Evolutionary conservation across 208 protist genomes (phyloP), one percentile per base, ranked within the genome.

Genomic region (Acanthamoeba healyi): DNA sequence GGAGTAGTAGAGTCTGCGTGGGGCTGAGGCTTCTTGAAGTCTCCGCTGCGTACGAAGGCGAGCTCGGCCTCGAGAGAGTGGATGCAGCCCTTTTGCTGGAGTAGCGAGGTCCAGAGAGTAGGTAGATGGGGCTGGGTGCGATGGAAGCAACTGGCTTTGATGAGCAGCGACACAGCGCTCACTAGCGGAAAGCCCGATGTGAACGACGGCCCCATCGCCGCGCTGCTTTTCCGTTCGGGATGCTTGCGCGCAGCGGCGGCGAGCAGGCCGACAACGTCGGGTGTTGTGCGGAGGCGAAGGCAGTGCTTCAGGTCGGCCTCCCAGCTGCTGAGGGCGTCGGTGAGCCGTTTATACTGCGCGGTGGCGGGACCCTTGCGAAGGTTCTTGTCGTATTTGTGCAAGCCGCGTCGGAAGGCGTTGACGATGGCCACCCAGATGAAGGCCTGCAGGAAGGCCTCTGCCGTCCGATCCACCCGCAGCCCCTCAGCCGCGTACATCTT

Each of bases 341-440:
- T 82, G 24, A 51, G 72, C 42, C 42, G 34, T 38, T 82, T 24
- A 38, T 5, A 32, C 14, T 14, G 9, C 17, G 72, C 15, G 4
- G 72, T 38, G 24, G 38, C 72, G 24, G 72, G 3, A 17, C 12
- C 17, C 34, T 82, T 82, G 42, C 34, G 32, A 7, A 82, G 72
- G 24, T 32, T n/a, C 7, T 70, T 19, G 61, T 90, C 65, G 38
- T 51, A 70, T 0, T 90, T 51, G 32, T 22, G 34, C 34, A 90
- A 51, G 34, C 84, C 56, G 17, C 51, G 51, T 22, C 84, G 56
- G 34, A 61, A 70, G 29, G 56, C 84, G 51, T 90, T 70, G 19
- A 90, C 84, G 42, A 90, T 72, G 84, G 84, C 84, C 51, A 90
- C 51, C 61, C 56, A 90, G n/a, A 90, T 24, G 34, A 90, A 90